These are phyloP conservation scores for Zygnema cylindricum DNA, from an alignment of 139 green algal species.

Conservation along the genomic window DNA sequence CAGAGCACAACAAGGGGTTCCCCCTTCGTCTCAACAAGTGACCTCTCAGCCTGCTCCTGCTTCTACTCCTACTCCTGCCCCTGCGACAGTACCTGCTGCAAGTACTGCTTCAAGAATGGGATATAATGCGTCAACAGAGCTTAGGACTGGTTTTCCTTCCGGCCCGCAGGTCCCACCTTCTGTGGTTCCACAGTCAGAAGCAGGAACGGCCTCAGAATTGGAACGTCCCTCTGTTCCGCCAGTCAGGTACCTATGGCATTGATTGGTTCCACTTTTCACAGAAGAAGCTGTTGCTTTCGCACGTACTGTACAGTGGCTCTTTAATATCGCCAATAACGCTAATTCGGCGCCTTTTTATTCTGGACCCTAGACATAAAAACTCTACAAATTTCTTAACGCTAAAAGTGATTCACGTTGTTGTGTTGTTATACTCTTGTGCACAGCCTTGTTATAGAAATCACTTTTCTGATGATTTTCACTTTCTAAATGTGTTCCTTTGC, in stretches of 20 bases:
- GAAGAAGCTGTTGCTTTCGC: too few relatives aligned
- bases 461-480: too few relatives aligned
- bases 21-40: neutral
- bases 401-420: too few relatives aligned
- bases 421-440: too few relatives aligned
- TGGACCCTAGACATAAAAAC: too few relatives aligned
- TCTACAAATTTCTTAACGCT: too few relatives aligned
- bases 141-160: neutral
- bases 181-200: neutral
- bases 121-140: neutral
- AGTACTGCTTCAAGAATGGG: neutral
- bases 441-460: too few relatives aligned
- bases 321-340: too few relatives aligned
- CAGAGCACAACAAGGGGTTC: neutral
- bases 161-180: neutral
- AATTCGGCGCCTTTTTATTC: too few relatives aligned
- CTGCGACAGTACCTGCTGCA: neutral
- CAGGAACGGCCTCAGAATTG: neutral
- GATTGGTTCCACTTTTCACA: too few relatives aligned
- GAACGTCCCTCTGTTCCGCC: neutral
- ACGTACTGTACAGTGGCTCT: too few relatives aligned
- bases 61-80: constrained; percentile 35
- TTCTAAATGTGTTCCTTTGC: too few relatives aligned
- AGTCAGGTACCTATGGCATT: neutral
- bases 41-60: constrained; percentile 25